phyloP scores from a whole-genome alignment of 2,329 filamentous ascomycete genomes.

The Scolecobasidium constrictum region DNA sequence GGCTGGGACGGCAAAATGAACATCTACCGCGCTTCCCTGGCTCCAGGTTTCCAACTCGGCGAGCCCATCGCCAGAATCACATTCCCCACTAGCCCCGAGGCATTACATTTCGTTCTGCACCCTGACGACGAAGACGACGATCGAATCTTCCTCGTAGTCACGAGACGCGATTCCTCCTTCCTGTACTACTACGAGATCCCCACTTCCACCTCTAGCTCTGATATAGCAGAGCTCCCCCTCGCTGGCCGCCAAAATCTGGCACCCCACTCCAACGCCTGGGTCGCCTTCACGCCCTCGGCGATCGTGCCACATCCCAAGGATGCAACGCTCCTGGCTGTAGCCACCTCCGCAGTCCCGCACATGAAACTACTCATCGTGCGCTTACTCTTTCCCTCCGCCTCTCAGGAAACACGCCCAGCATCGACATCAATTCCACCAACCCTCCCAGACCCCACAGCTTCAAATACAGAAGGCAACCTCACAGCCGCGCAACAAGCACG shows the following conservation, averaged over 20 bases:
- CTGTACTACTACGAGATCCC: slow-evolving; percentile 43
- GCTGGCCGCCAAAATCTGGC: slow-evolving; percentile 50
- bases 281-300: slow-evolving; percentile 49
- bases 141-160: slow-evolving; percentile 41
- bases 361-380: slow-evolving; percentile 53
- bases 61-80: slow-evolving; percentile 31
- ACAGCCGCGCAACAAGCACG: slow-evolving; percentile 41
- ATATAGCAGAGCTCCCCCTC: slow-evolving; percentile 16
- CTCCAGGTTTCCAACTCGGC: slow-evolving; percentile 21
- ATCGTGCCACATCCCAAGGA: slow-evolving; percentile 46
- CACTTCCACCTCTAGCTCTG: not conserved
- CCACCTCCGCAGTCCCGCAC: slow-evolving; percentile 48
- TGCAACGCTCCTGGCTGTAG: slow-evolving; percentile 44
- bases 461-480: slow-evolving; percentile 5
- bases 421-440: not conserved
- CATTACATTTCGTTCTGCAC: slow-evolving; percentile 41
- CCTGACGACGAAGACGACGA: slow-evolving; percentile 29
- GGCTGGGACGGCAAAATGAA: slow-evolving; percentile 50
- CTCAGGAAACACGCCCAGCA: not conserved
- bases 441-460: slow-evolving; percentile 11
- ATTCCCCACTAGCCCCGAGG: slow-evolving; percentile 45
- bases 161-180: slow-evolving; percentile 47
- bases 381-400: slow-evolving; percentile 39
- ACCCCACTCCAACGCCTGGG: slow-evolving; percentile 53
- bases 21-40: slow-evolving; percentile 32